Base-by-base conservation (phyloP, 805 yeast species). In the Wickerhamomyces queroliae region DNA sequence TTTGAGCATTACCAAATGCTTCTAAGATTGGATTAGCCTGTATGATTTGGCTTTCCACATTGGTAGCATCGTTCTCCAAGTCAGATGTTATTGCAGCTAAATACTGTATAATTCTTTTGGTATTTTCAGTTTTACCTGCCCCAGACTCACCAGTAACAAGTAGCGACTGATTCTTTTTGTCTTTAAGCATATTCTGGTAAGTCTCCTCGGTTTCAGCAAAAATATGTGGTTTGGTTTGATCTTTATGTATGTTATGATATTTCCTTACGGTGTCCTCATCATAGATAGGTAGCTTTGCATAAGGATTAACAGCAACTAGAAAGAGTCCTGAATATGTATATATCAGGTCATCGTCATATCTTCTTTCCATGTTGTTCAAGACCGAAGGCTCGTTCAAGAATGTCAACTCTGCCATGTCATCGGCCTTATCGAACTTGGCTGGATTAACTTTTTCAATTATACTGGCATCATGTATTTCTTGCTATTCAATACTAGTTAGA, bases 71-170 rank as follows among this genome's bases (percentile, higher is more conserved):
- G 8, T 38, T 34, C 13, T 40, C 44, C 26, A 53, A 51, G 40
- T 61, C 50, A 9, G 74, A 55, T 2, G 95, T 78, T 21, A 87
- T 80, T 7, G 87, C 79, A 1, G 96, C 87, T 41, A 93, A 70
- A 59, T 89, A 93, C 59, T 90, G 97, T 43, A 93, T 83, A 40
- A 93, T 89, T 56, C 85, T 89, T 61, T 93, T 93, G 5, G 99
- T 93, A 50, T 88, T 93, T 63, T 93, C 99, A 0, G 99, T 93
- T 58, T 93, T 93, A 38, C 99, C 99, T 0, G 99, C 99, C 49
- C 99, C 99, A 19, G 95, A 83, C 58, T 93, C 99, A 47, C 99
- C 99, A 0, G 99, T 93, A n/a, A 93, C 97, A 36, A 93, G 68
- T 40, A 93, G 88, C 11, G 95, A 81, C 64, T 93, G 99, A 59